These are phyloP conservation scores for Penicillium polonicum DNA, from an alignment of 2,329 filamentous ascomycete genomes.

Conservation along the genomic window DNA sequence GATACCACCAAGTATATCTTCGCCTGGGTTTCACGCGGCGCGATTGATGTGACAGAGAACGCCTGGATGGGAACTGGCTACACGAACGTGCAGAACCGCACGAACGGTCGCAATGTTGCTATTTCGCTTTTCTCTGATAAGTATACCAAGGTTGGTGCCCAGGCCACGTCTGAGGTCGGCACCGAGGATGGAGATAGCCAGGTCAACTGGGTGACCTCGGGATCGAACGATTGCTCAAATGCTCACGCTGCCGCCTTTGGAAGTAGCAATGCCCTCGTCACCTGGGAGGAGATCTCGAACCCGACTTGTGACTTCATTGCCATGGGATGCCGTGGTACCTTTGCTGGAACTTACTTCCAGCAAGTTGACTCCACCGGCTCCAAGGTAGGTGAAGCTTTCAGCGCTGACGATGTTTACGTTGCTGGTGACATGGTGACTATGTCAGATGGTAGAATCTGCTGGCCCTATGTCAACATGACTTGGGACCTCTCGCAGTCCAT, in stretches of 20 bases:
- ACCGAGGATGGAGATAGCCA: constrained; percentile 56
- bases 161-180: constrained; percentile 57
- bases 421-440: constrained; percentile 63
- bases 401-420: constrained; percentile 57
- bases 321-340: constrained; percentile 60
- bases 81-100: constrained; percentile 54
- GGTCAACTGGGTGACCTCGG: constrained; percentile 59
- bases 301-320: constrained; percentile 57
- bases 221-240: constrained; percentile 56
- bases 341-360: constrained; percentile 61
- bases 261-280: constrained; percentile 53
- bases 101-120: constrained; percentile 60
- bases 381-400: constrained; percentile 53
- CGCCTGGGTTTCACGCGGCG: constrained; percentile 62
- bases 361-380: constrained; percentile 53
- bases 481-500: constrained; percentile 43
- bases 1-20: constrained; percentile 57
- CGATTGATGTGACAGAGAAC: constrained; percentile 55
- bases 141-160: constrained; percentile 53
- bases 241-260: constrained; percentile 59
- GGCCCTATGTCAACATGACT: constrained; percentile 42
- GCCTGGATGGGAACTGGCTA: constrained; percentile 59
- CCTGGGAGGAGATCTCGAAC: constrained; percentile 61
- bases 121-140: constrained; percentile 59
- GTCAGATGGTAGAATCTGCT: constrained; percentile 59